These are phyloP conservation scores for Allium sativum DNA, from an alignment of 106 monocot species.

Conservation along the genomic window DNA sequence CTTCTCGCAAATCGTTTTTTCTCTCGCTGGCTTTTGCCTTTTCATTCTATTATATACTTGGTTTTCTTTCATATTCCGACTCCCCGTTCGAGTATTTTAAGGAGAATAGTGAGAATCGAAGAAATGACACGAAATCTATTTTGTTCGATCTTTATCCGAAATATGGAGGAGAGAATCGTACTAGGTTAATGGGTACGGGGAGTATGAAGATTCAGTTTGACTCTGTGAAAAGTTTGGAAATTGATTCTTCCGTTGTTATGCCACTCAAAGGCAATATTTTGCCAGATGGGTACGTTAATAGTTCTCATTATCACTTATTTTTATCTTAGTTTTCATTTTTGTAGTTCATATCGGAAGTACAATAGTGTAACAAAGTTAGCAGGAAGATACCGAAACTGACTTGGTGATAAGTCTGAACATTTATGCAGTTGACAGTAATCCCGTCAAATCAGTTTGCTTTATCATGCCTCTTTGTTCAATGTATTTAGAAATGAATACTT, in stretches of 20 bases:
- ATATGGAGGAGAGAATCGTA: slow-evolving; percentile 5
- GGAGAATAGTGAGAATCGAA: not conserved
- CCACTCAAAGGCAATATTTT: slow-evolving; percentile 25
- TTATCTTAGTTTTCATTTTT: not conserved
- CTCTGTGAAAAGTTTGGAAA: not conserved
- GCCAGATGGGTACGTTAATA: slow-evolving; percentile 21
- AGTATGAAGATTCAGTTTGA: slow-evolving; percentile 4
- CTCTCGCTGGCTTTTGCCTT: slow-evolving; percentile 13
- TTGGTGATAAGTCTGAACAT: not conserved
- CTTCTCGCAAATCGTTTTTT: slow-evolving; percentile 6
- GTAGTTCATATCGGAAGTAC: not conserved
- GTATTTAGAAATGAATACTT: no score
- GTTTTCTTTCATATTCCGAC: slow-evolving; percentile 15
- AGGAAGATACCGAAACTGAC: not conserved
- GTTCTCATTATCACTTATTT: no score
- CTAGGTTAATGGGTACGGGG: not conserved
- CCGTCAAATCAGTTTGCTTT: not conserved
- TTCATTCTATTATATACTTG: slow-evolving; percentile 9
- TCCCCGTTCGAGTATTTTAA: slow-evolving; percentile 14
- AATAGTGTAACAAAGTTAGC: not conserved
- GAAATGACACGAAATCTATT: slow-evolving; percentile 13
- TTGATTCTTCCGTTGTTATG: slow-evolving; percentile 17
- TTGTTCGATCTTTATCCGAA: slow-evolving; percentile 36
- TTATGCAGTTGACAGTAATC: not conserved
- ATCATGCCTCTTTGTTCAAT: no score